Conservation (phyloP, 73 alveolate genomes). For the Blepharisma stoltei region DNA sequence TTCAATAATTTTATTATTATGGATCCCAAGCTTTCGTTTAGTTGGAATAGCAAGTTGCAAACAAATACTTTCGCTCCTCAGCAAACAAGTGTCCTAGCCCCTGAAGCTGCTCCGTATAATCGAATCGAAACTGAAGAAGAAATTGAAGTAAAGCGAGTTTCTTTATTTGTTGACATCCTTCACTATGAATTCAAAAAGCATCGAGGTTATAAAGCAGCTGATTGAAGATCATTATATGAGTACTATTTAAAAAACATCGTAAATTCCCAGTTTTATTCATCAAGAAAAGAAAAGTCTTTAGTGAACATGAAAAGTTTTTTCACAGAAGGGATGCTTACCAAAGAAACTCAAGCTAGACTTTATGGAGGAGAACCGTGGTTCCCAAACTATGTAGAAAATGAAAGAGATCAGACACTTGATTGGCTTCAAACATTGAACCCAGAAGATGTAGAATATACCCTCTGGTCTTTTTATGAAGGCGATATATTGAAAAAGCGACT, state of each 20-base stretch:
- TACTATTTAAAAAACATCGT: neutral
- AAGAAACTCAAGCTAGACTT: neutral
- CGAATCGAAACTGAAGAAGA: slow-evolving; percentile 13
- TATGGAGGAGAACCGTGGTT: slow-evolving; percentile 23
- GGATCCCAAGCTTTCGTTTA: too few relatives aligned
- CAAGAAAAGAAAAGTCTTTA: neutral
- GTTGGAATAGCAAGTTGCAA: too few relatives aligned
- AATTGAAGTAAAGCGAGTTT: slow-evolving; percentile 17
- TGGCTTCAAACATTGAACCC: slow-evolving; percentile 13
- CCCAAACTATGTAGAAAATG: neutral
- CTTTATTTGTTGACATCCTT: slow-evolving; percentile 14
- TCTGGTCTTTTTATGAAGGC: slow-evolving; percentile 9
- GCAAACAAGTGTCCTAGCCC: too few relatives aligned
- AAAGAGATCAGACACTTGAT: slow-evolving; percentile 17
- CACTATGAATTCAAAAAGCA: slow-evolving; percentile 4
- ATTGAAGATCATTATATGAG: neutral
- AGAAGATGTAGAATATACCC: slow-evolving; percentile 21
- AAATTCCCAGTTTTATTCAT: neutral
- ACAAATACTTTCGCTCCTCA: too few relatives aligned
- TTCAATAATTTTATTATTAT: too few relatives aligned
- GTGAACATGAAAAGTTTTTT: neutral
- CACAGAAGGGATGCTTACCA: slow-evolving; percentile 16
- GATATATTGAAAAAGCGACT: neutral
- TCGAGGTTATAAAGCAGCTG: neutral
- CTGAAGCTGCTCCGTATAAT: too few relatives aligned